Base-by-base conservation (phyloP, 768 basidiomycete genomes). In the Epithele typhae region DNA sequence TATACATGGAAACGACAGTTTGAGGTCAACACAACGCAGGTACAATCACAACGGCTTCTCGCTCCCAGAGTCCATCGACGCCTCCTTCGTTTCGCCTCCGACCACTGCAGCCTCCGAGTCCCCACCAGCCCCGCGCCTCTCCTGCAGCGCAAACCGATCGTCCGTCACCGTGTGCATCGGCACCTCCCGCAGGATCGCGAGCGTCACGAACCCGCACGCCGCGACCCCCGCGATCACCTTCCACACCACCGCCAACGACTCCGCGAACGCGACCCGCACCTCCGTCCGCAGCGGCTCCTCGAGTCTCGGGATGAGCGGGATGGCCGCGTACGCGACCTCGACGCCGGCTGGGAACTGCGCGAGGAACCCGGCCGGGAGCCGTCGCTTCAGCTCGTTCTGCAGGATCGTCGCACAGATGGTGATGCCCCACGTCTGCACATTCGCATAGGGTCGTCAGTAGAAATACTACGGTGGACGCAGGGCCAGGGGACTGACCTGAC, bases 401-500 rank as follows among this genome's bases (percentile, higher is more conserved):
- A 74, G 56, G 40, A 71, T 54, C 0, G 67, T 62, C 1, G 63
- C 59, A 1, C 70, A 68, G 36, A 73, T 60, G 11, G 62, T 59
- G 43, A 72, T 62, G 12, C 71, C 72, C 55, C 67, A 65, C 17
- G 60, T 59, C 59, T 71, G 54, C 22, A 15, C 36, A 21, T 0
- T 24, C 11, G n/a, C 25, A 15, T 3, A 25, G 21, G 3, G 14
- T 0, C 44, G 9, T 21, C 19, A 1, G 32, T 3, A 38, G 19
- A 4, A 1, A 9, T 4, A 5, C n/a, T 7, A 4, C 5, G 14
- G 7, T 18, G 30, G 22, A 24, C 6, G 6, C 8, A 7, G 27
- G 27, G 27, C 27, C 8, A 14, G 14, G 3, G 3, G 11, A 30
- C 59, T 15, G 8, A 60, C 64, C 43, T 58, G 54, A 1, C 47